Evolutionary conservation across 1,139 yeast species (phyloP).

Genomic region (Sugiyamaella xylanicola): DNA sequence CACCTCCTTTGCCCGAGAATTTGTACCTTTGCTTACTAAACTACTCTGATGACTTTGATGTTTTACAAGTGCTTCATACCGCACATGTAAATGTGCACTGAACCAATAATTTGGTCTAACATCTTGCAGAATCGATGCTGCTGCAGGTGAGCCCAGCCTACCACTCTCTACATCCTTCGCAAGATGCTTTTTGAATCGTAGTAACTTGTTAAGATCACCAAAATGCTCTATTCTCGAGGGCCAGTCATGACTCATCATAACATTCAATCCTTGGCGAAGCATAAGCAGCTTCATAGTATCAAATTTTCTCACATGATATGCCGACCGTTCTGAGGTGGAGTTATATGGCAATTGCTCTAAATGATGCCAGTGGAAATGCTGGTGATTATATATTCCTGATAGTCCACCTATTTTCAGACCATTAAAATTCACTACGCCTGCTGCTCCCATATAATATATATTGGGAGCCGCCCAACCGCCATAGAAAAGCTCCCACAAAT

Average conservation of each 20-base stretch:
- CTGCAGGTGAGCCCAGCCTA: slow-evolving; percentile 76
- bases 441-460: slow-evolving; percentile 84
- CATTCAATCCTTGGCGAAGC: slow-evolving; percentile 46
- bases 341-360: slow-evolving; percentile 55
- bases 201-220: slow-evolving; percentile 57
- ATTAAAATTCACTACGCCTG: slow-evolving; percentile 69
- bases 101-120: slow-evolving; percentile 77
- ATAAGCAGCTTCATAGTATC: slow-evolving; percentile 61
- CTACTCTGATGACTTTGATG: slow-evolving; percentile 35
- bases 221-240: slow-evolving; percentile 73
- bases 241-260: slow-evolving; percentile 90
- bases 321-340: slow-evolving; percentile 52
- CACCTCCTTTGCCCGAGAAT: no score
- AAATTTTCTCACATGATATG: slow-evolving; percentile 72
- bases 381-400: slow-evolving; percentile 76
- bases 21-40: no score
- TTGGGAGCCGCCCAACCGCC: slow-evolving; percentile 97
- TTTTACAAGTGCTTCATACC: slow-evolving; percentile 57
- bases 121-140: slow-evolving; percentile 53
- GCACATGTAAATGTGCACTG: slow-evolving; percentile 86
- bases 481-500: slow-evolving; percentile 67
- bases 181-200: slow-evolving; percentile 68
- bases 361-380: slow-evolving; percentile 47
- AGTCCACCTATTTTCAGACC: slow-evolving; percentile 79
- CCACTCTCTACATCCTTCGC: slow-evolving; percentile 60